Conservation (phyloP, 2,329 filamentous ascomycete genomes). For the Beauveria pseudobassiana region DNA sequence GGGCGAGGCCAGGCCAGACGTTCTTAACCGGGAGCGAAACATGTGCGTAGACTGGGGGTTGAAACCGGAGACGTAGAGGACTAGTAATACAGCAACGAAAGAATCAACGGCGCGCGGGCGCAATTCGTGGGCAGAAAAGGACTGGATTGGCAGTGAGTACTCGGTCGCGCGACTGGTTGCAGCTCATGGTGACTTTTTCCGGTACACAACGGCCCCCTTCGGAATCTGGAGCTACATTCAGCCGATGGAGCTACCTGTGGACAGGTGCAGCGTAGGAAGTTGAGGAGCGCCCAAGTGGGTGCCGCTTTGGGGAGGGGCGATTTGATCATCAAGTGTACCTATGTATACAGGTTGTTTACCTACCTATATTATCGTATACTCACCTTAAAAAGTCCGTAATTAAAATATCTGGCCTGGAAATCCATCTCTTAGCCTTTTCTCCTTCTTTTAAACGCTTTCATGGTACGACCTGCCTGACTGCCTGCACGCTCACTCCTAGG, state of each 20-base stretch:
- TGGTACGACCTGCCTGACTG: no score
- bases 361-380: no score
- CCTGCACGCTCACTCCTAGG: no score
- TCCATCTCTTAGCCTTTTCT: no score
- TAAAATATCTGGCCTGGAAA: no score
- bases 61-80: neutral
- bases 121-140: neutral
- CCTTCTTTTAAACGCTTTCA: no score
- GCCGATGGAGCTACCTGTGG: neutral
- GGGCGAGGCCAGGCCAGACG: conserved; percentile 36
- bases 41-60: conserved; percentile 24
- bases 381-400: no score
- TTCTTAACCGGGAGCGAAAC: conserved; percentile 48
- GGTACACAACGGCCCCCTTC: neutral
- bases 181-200: conserved; percentile 4
- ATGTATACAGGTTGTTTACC: no score
- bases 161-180: conserved; percentile 4
- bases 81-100: neutral
- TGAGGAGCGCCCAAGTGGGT: no score
- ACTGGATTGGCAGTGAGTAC: neutral
- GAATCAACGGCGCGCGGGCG: neutral
- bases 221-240: conserved; percentile 11
- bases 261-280: no score
- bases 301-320: no score
- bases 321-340: no score